Evolutionary conservation across 352 stramenopile genomes (phyloP).

Genomic region (Pythium angustatum): DNA sequence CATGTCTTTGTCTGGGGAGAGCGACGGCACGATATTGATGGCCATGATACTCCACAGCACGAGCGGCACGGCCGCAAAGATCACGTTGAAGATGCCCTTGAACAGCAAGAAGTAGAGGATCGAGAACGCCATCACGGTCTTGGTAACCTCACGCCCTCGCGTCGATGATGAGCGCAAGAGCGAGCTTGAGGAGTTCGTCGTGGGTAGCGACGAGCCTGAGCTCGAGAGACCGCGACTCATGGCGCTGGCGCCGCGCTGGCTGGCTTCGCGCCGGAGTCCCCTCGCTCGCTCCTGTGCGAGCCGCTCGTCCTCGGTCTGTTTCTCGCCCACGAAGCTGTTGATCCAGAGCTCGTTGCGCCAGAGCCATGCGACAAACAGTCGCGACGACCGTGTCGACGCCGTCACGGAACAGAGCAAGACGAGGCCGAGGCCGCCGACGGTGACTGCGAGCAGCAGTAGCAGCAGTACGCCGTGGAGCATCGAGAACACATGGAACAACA

Average conservation of each 20-base stretch:
- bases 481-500: conserved; percentile 62
- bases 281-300: conserved; percentile 11
- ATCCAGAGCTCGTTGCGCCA: conserved; percentile 62
- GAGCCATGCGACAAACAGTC: conserved; percentile 52
- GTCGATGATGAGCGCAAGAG: conserved; percentile 6
- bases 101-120: conserved; percentile 73
- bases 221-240: neutral
- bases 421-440: conserved; percentile 36
- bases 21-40: conserved; percentile 40
- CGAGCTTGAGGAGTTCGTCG: neutral
- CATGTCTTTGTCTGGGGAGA: conserved; percentile 5
- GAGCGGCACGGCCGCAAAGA: conserved; percentile 54
- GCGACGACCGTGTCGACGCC: conserved; percentile 34
- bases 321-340: conserved; percentile 37
- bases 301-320: conserved; percentile 21
- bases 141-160: conserved; percentile 48
- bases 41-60: conserved; percentile 45
- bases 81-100: conserved; percentile 59
- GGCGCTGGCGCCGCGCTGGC: neutral
- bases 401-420: conserved; percentile 50
- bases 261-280: conserved; percentile 13
- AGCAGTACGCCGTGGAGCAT: conserved; percentile 43
- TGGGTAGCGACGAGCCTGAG: conserved; percentile 2
- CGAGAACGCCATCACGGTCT: conserved; percentile 63
- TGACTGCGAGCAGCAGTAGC: conserved; percentile 41